Evolutionary conservation across 2,329 filamentous ascomycete species (phyloP).

Genomic region (Aspergillus brasiliensis): DNA sequence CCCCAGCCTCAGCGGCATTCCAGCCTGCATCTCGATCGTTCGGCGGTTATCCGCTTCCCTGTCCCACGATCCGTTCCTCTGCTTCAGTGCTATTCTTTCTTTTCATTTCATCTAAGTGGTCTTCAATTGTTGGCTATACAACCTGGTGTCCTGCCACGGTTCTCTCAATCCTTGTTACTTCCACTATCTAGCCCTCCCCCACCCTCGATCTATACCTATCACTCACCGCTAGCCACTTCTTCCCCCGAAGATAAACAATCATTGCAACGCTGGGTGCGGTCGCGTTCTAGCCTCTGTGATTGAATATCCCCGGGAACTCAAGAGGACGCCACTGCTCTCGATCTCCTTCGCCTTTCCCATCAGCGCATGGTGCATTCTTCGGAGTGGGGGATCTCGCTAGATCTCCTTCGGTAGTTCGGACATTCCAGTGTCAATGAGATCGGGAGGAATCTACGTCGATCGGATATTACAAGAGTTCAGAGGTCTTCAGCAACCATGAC

Average conservation of each 20-base stretch:
- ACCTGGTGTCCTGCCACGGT: not conserved
- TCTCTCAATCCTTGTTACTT: not conserved
- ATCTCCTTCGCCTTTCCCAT: constrained; percentile 16
- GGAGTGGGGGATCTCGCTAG: constrained; percentile 46
- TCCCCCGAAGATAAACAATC: constrained; percentile 8
- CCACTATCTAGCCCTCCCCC: constrained; percentile 6
- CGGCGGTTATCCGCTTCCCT: constrained; percentile 8
- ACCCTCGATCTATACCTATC: constrained; percentile 6
- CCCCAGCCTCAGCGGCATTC: constrained; percentile 13
- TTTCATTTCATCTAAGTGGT: not conserved
- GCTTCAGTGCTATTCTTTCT: not conserved
- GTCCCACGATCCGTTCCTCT: not conserved
- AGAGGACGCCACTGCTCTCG: not conserved
- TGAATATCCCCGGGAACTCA: not conserved
- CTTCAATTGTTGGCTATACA: not conserved
- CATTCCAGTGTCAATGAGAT: constrained; percentile 41
- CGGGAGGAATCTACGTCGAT: constrained; percentile 6
- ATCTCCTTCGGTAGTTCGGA: constrained; percentile 44
- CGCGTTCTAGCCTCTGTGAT: not conserved
- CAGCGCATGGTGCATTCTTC: constrained; percentile 48
- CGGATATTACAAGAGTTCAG: constrained; percentile 10
- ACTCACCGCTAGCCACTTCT: constrained; percentile 14
- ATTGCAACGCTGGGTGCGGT: not conserved
- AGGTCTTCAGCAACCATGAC: constrained; percentile 27
- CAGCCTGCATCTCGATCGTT: constrained; percentile 13